These are phyloP conservation scores for Lunularia cruciata DNA, from an alignment of 225 moss, liverwort and hornwort species.

Conservation along the genomic window DNA sequence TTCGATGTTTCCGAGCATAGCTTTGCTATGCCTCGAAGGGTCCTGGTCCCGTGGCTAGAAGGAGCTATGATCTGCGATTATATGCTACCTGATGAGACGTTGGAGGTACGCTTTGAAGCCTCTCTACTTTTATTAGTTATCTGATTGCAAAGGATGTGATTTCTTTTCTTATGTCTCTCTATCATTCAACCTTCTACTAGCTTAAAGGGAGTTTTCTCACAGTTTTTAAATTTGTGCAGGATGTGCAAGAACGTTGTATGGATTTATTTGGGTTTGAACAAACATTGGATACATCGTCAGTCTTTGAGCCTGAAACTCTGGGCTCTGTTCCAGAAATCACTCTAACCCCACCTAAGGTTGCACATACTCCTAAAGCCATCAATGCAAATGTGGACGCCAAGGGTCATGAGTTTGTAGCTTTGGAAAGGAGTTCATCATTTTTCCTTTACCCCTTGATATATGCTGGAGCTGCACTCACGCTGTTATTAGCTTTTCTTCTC, in stretches of 20 bases:
- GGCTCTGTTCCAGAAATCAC: slow-evolving; percentile 22
- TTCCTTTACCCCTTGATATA: slow-evolving; percentile 11
- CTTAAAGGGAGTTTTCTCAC: background rate
- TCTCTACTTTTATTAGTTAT: background rate
- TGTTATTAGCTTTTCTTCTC: slow-evolving; percentile 33
- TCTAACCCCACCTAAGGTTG: background rate
- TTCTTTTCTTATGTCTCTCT: no score
- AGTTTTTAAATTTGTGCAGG: slow-evolving; percentile 46
- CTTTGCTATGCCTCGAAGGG: slow-evolving; percentile 70
- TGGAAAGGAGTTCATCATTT: background rate
- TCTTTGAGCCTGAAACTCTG: slow-evolving; percentile 31
- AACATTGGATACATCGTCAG: slow-evolving; percentile 44
- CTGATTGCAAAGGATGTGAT: no score
- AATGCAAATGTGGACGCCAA: background rate
- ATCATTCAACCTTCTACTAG: no score
- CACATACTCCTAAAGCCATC: slow-evolving; percentile 11
- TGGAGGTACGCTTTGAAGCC: slow-evolving; percentile 45
- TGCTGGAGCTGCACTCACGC: slow-evolving; percentile 27
- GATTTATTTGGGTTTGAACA: slow-evolving; percentile 63
- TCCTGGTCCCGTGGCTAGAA: slow-evolving; percentile 76
- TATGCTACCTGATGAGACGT: slow-evolving; percentile 64
- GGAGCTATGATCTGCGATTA: slow-evolving; percentile 77
- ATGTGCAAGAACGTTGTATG: slow-evolving; percentile 70
- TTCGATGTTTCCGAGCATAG: slow-evolving; percentile 51
- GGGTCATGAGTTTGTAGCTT: background rate